A percentile compares a stretch with the other conserved stretches of the same genome.
Conservation (phyloP, 495 filamentous ascomycete genomes). For the Penicillium bovifimosum region DNA sequence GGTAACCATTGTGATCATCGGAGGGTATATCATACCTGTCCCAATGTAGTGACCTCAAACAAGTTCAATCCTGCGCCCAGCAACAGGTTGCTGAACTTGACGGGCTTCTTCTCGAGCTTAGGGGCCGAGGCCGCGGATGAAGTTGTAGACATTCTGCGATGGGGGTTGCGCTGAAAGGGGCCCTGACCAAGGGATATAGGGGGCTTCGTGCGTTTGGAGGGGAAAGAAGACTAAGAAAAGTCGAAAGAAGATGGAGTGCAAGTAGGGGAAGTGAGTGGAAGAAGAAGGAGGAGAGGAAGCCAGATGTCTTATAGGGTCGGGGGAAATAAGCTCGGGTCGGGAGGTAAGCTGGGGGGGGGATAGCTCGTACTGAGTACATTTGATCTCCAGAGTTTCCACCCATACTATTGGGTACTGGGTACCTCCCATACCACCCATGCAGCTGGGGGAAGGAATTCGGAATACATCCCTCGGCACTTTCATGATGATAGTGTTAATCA, state of each 20-base stretch:
- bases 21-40: slow-evolving; percentile 54
- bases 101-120: slow-evolving; percentile 93
- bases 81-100: slow-evolving; percentile 99
- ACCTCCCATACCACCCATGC: slow-evolving; percentile 20
- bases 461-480: not conserved
- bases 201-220: slow-evolving; percentile 64
- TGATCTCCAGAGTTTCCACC: slow-evolving; percentile 15
- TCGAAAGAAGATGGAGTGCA: slow-evolving; percentile 4
- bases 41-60: slow-evolving; percentile 91
- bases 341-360: slow-evolving; percentile 14
- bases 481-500: not conserved
- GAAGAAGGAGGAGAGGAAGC: slow-evolving; percentile 7
- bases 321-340: slow-evolving; percentile 6
- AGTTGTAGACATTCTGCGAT: slow-evolving; percentile 45
- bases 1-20: not conserved
- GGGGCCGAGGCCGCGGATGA: slow-evolving; percentile 43
- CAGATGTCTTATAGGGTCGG: slow-evolving; percentile 22
- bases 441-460: too few relatives aligned
- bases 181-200: slow-evolving; percentile 90
- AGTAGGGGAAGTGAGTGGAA: slow-evolving; percentile 8
- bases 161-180: slow-evolving; percentile 53
- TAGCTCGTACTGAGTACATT: slow-evolving; percentile 8
- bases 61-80: slow-evolving; percentile 94
- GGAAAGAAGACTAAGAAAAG: slow-evolving; percentile 10
- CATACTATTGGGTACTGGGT: slow-evolving; percentile 25